Conservation (phyloP, 164 flowering plant species). For the Tetracentron sinense region DNA sequence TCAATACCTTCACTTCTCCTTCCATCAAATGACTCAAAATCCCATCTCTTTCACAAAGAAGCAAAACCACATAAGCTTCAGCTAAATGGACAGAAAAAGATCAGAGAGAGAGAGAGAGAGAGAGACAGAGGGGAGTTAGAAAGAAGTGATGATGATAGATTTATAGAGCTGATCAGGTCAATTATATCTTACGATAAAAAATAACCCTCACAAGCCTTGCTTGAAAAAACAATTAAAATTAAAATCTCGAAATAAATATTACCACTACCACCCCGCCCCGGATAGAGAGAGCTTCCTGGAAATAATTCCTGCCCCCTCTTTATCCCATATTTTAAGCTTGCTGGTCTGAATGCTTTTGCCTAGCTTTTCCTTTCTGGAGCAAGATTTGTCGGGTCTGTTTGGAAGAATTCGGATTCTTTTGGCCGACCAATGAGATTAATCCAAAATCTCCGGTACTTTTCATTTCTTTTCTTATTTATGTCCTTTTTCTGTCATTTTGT, state of each 20-base stretch:
- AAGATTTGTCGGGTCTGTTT: slow-evolving; percentile 12
- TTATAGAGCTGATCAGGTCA: slow-evolving; percentile 4
- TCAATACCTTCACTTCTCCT: not conserved
- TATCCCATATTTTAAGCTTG: slow-evolving; percentile 5
- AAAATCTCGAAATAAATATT: not conserved
- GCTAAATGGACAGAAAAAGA: too few species aligned
- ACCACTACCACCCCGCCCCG: not conserved
- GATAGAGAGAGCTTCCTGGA: not conserved
- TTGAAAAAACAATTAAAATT: not conserved
- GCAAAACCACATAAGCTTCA: not conserved
- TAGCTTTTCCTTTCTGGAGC: slow-evolving; percentile 11
- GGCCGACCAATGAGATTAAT: slow-evolving; percentile 6
- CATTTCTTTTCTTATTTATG: not conserved
- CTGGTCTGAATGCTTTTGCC: slow-evolving; percentile 9
- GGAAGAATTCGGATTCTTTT: slow-evolving; percentile 1
- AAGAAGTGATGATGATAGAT: slow-evolving; percentile 8
- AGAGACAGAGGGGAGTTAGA: not conserved
- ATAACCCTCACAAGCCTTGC: not conserved
- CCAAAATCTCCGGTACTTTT: not conserved
- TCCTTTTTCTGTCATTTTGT: not conserved
- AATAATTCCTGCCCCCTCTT: not conserved
- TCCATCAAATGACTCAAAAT: not conserved
- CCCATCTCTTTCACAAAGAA: not conserved
- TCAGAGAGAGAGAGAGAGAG: slow-evolving; percentile 13
- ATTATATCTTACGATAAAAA: not conserved